Percentiles rank a stretch among this genome's conserved stretches.
Conservation (phyloP, 305 asterid species). For the Fraxinus xanthoxyloides region DNA sequence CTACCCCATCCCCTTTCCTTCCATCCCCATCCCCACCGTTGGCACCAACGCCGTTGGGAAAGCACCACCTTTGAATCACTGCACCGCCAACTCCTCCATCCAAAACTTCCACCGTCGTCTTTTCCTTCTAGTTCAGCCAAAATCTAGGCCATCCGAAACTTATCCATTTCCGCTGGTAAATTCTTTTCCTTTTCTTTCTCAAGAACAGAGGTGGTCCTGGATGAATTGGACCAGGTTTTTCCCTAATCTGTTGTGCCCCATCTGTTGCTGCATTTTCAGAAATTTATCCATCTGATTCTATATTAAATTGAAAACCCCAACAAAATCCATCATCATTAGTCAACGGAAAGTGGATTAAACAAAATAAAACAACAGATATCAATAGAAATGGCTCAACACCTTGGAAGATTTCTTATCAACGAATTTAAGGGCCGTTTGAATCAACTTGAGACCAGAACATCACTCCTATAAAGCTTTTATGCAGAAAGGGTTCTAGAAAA, state of each 20-base stretch:
- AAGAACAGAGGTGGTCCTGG: no score
- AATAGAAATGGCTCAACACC: neutral
- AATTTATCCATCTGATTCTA: constrained; percentile 36
- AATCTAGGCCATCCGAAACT: no score
- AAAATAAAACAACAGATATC: neutral
- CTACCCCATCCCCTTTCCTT: no score
- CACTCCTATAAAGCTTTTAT: constrained; percentile 70
- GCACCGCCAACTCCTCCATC: no score
- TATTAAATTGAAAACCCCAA: neutral
- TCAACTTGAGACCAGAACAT: constrained; percentile 56
- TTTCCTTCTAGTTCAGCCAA: no score
- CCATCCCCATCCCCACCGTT: no score
- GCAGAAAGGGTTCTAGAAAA: constrained; percentile 63
- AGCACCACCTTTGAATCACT: no score
- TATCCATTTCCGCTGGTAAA: no score
- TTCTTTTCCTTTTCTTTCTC: no score
- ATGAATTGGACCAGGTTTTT: constrained; percentile 10
- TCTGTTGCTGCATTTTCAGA: constrained; percentile 46
- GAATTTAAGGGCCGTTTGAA: constrained; percentile 61
- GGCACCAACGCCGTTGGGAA: no score
- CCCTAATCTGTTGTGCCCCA: constrained; percentile 44
- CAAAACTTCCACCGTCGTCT: no score
- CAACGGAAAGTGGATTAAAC: neutral
- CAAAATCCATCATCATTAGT: neutral
- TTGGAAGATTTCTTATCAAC: constrained; percentile 37